Evolutionary conservation across 345 rosid genomes (phyloP), one percentile per base, ranked within the genome.

Genomic region (Citrus glauca): DNA sequence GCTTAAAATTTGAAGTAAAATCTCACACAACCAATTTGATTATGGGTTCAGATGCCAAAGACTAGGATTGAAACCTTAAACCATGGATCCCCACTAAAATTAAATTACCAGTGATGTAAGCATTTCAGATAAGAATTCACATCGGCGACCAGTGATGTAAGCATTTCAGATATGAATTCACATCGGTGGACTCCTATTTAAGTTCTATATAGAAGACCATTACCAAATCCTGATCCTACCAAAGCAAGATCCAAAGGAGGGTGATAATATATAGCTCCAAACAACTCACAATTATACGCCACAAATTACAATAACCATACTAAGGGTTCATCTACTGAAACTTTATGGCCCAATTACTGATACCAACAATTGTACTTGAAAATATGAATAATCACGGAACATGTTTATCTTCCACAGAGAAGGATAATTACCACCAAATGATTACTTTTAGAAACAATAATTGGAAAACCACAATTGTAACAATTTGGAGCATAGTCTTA

Each of bases 181-280:
- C 14, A 38, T 38, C 10, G 3, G 45, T 40, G 45, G 45, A 40
- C 45, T 40, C 9, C 45, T 40, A 40, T 40, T 40, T 40, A 40
- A 40, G 45, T 62, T 25, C 48, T 32, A 11, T 37, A 22, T 40
- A 74, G 48, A 74, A 65, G 50, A 27, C 71, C 45, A 11, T 45
- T 45, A 73, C 4, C 61, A 64, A 65, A 38, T 13, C 28, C 71
- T 13, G 32, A 37, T 45, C 19, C 40, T 30, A 27, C 40, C 40
- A 73, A 74, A 42, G 53, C 40, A 74, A 55, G 42, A 61, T 27
- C 68, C 77, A 40, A 74, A 74, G 11, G 42, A 7, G 56, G n/a
- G 37, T 25, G 66, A 60, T n/a, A 59, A 37, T 17, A 37, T 37
- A 57, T 37, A 61, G 37, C 17, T 60, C n/a, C 9, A 20, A 74